These are phyloP conservation scores for Cokeromyces recurvatus DNA, from an alignment of 371 early-diverging fungal genomes.

Conservation along the genomic window DNA sequence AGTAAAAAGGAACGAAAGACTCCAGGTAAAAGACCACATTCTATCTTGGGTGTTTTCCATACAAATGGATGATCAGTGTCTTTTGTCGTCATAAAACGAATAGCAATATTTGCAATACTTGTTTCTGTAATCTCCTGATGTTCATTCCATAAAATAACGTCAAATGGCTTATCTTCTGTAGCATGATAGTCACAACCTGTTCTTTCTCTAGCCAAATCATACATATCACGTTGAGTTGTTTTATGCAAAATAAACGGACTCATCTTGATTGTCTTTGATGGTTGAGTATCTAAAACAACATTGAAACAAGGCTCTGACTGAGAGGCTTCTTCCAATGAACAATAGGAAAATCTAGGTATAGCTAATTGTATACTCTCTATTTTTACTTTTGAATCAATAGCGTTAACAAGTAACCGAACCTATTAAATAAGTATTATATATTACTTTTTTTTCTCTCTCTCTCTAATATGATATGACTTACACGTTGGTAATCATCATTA, in stretches of 20 bases:
- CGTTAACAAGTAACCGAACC: conserved; percentile 46
- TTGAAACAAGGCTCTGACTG: neutral
- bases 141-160: conserved; percentile 54
- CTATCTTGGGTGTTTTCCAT: conserved; percentile 47
- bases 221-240: conserved; percentile 52
- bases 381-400: conserved; percentile 25
- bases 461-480: no score
- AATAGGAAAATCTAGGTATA: neutral
- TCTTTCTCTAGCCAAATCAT: conserved; percentile 45
- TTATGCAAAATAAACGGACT: conserved; percentile 51
- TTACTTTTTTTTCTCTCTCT: no score
- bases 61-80: conserved; percentile 3
- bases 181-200: conserved; percentile 28
- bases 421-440: conserved; percentile 16
- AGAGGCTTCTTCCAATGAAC: conserved; percentile 11
- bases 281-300: conserved; percentile 37
- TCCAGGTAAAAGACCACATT: conserved; percentile 47
- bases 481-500: conserved; percentile 27
- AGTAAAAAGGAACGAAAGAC: conserved; percentile 46
- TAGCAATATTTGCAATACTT: conserved; percentile 58
- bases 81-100: conserved; percentile 13
- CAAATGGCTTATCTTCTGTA: conserved; percentile 31
- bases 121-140: conserved; percentile 51
- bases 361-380: conserved; percentile 40
- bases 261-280: conserved; percentile 15